Conservation (phyloP, 2,329 filamentous ascomycete genomes). For the Mariannaea elegans region DNA sequence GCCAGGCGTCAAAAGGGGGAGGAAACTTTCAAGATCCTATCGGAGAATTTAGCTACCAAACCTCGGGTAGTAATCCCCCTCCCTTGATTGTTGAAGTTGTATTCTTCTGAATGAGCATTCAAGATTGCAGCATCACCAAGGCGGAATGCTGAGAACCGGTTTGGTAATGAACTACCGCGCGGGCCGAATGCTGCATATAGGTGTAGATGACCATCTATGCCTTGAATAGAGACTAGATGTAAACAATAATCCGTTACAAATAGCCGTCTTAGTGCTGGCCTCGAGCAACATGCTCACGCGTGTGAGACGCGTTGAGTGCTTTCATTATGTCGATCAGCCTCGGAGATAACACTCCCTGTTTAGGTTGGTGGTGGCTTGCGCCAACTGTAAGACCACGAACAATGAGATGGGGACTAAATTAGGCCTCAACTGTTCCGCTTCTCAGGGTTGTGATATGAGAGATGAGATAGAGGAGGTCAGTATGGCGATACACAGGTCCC, state of each 20-base stretch:
- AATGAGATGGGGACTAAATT: constrained; percentile 19
- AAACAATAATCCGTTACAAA: constrained; percentile 6
- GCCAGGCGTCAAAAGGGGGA: constrained; percentile 16
- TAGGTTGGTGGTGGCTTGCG: constrained; percentile 23
- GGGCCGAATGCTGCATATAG: constrained; percentile 9
- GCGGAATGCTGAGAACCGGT: constrained; percentile 3
- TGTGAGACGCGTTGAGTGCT: constrained; percentile 31
- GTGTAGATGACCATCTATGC: constrained; percentile 2
- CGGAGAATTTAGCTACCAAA: constrained; percentile 29
- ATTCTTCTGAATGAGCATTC: not conserved
- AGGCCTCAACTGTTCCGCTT: constrained; percentile 2
- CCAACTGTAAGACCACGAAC: constrained; percentile 8
- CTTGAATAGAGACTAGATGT: constrained; percentile 3
- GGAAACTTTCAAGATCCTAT: constrained; percentile 26
- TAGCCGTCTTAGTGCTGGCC: not conserved
- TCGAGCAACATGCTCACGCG: constrained; percentile 20
- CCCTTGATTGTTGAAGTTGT: no score
- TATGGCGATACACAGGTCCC: constrained; percentile 3
- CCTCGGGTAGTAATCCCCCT: constrained; percentile 33
- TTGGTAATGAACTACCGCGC: constrained; percentile 17
- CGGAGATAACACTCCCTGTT: constrained; percentile 19
- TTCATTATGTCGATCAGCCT: constrained; percentile 9
- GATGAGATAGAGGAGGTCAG: not conserved
- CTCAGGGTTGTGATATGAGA: no score
- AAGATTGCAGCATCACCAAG: not conserved